Conservation (phyloP, 148 eudicot genomes). For the Agrostemma githago region DNA sequence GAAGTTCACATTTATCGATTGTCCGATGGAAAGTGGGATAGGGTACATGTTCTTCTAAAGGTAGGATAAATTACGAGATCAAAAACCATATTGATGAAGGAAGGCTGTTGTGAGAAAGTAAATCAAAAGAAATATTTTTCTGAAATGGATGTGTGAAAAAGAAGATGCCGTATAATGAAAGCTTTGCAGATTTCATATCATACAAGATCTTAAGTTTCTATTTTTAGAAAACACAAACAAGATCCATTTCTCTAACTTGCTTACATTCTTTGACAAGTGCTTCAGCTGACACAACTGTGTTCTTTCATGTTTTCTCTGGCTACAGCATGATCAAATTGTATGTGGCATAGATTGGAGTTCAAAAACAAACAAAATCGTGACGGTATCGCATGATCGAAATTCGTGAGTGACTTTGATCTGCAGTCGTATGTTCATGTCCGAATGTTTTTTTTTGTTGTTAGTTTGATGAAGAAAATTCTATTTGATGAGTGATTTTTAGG, state of each 20-base stretch:
- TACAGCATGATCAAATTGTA: constrained; percentile 94
- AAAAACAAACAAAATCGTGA: constrained; percentile 73
- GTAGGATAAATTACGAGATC: constrained; percentile 18
- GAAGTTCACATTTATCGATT: constrained; percentile 81
- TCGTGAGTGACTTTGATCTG: constrained; percentile 58
- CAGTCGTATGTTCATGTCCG: constrained; percentile 2
- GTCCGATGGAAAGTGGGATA: constrained; percentile 82
- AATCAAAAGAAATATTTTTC: background rate
- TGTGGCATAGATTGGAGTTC: constrained; percentile 90
- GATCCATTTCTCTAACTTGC: background rate
- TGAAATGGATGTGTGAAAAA: background rate
- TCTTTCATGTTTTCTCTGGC: constrained; percentile 22
- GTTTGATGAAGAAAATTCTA: background rate
- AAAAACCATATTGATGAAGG: background rate
- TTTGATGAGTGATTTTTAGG: constrained; percentile 34
- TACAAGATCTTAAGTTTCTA: background rate
- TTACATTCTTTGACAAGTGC: background rate
- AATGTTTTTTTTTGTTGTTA: background rate
- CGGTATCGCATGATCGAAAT: constrained; percentile 97
- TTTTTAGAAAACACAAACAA: background rate
- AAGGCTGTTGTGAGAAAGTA: background rate
- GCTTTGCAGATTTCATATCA: background rate
- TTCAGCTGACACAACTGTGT: constrained; percentile 14
- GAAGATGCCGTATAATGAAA: background rate
- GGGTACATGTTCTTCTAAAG: constrained; percentile 82